Evolutionary conservation across 2,329 filamentous ascomycete species (phyloP), one percentile per base, ranked within the genome.

Genomic region (Geosmithia morbida): DNA sequence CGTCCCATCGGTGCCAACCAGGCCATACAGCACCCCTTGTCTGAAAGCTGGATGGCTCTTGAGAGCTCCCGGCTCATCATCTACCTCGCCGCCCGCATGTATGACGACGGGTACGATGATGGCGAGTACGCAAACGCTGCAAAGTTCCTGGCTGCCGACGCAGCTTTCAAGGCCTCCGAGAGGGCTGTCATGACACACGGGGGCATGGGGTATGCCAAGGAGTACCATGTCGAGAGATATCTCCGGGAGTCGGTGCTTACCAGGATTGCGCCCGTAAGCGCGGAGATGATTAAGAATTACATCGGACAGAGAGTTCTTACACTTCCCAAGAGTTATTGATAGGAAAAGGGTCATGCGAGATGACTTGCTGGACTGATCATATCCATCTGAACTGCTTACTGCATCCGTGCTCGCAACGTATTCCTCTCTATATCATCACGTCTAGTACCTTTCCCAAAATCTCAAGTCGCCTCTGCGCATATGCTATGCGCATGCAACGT

Each of bases 211-310:
- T 82, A 82, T 55, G 77, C 78, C 1, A 66, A 69, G 41, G 76
- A 80, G 55, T 82, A 79, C 56, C 75, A 82, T 58, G 78, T 83
- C 11, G 79, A 83, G 59, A 66, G 79, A 42, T 82, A 75, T 61
- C 66, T 82, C 48, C 63, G 79, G 16, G 79, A 83, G 57, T 75
- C 75, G 46, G 66, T 81, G 48, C 73, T 83, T 39, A 77, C 79
- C 2, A 62, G 79, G 8, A 77, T 83, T 47, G 78, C 79, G 8
- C 79, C 79, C 0, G 71, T 83, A 0, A 79, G 75, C 48, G 61
- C 79, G 51, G 83, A 87, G 64, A 87, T 87, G 83, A 84, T 87
- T 46, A 65, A 85, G 67, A 87, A 86, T 53, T 85, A 79, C 58
- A 73, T 87, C 14, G 71, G 74, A 2, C 81, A 86, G 59, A 84